These are phyloP conservation scores for Saxophila tyrrhenica DNA, from an alignment of 495 filamentous ascomycete species.

Conservation along the genomic window DNA sequence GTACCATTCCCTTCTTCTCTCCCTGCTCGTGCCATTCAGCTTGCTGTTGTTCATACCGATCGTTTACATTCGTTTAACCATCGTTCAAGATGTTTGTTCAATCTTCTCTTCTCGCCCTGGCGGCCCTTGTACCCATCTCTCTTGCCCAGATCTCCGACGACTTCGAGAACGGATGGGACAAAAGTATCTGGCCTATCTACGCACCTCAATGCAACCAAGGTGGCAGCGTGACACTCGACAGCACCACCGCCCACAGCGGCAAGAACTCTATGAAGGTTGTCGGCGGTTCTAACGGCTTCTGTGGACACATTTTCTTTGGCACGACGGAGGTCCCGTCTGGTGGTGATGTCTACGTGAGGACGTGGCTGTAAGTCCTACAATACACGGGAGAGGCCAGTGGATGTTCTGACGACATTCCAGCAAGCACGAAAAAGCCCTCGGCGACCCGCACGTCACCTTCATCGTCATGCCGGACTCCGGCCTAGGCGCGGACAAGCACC, in stretches of 20 bases:
- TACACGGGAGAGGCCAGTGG: too few species aligned
- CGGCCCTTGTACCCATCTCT: conserved; percentile 32
- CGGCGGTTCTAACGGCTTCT: conserved; percentile 41
- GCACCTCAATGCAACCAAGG: conserved; percentile 47
- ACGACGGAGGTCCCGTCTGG: conserved; percentile 43
- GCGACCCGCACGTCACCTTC: conserved; percentile 40
- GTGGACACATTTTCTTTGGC: conserved; percentile 50
- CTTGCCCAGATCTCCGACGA: conserved; percentile 40
- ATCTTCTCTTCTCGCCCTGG: conserved; percentile 36
- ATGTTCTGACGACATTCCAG: conserved; percentile 21
- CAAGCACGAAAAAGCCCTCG: conserved; percentile 41
- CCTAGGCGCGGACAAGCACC: conserved; percentile 42
- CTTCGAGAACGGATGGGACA: conserved; percentile 45
- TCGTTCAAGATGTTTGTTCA: conserved; percentile 35
- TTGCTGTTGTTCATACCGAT: too few species aligned
- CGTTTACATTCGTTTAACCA: conserved; percentile 5
- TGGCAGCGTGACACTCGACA: conserved; percentile 43
- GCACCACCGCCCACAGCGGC: conserved; percentile 39
- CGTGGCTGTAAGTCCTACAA: conserved; percentile 40
- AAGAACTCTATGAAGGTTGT: conserved; percentile 45
- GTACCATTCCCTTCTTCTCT: background rate
- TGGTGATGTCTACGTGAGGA: conserved; percentile 41
- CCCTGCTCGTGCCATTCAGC: background rate
- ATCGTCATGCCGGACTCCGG: conserved; percentile 50
- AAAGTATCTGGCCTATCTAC: conserved; percentile 43